Conservation (phyloP, 176 grass and related monocot genomes). For the Aechmea fasciata region DNA sequence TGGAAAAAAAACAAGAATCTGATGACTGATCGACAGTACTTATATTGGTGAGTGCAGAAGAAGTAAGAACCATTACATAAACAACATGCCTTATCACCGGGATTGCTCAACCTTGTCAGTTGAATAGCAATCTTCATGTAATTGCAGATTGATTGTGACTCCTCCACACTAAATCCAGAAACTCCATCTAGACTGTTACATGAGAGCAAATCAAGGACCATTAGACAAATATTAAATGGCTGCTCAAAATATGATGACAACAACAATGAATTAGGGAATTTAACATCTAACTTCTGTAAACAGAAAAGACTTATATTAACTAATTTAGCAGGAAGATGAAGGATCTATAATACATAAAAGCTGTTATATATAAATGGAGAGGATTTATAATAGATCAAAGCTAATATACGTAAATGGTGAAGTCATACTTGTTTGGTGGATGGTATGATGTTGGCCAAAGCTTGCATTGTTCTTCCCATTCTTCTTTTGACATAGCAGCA, state of each 20-base stretch:
- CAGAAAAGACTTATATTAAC: no score
- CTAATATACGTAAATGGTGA: conserved; percentile 14
- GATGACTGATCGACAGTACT: not conserved
- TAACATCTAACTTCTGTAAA: no score
- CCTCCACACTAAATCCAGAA: conserved; percentile 37
- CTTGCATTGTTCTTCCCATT: conserved; percentile 90
- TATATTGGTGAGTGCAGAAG: not conserved
- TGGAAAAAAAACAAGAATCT: not conserved
- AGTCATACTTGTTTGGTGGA: conserved; percentile 50
- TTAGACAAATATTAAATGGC: no score
- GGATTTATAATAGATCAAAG: not conserved
- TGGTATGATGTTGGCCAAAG: conserved; percentile 98
- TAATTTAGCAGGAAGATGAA: no score
- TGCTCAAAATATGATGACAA: not conserved
- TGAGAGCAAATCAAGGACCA: not conserved
- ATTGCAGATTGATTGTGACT: conserved; percentile 52
- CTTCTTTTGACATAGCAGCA: conserved; percentile 71
- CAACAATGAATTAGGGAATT: not conserved
- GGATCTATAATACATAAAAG: no score
- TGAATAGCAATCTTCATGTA: conserved; percentile 60
- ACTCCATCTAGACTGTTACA: conserved; percentile 37
- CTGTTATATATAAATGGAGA: no score
- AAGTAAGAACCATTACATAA: conserved; percentile 1
- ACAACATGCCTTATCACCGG: conserved; percentile 20
- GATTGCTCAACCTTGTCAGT: conserved; percentile 27